Base-by-base conservation (phyloP, 768 basidiomycete genomes). In the Tulasnella sp. region DNA sequence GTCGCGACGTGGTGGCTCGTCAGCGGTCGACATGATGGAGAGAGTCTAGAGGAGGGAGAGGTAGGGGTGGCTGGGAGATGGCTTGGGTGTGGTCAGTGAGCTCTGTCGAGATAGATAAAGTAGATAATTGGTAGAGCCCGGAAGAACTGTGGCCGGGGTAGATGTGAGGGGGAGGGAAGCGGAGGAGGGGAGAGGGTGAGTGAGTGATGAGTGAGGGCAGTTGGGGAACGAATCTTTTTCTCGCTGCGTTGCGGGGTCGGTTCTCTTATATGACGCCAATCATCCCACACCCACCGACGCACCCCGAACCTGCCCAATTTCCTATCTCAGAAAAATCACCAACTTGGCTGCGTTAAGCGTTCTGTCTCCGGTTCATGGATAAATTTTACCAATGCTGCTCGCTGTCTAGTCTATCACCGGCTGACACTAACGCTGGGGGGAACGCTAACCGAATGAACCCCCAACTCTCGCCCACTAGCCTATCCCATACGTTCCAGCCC, bases 1-100 rank as follows among this genome's bases (percentile, higher is more conserved):
- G 83, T 93, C 92, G 84, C 93, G 91, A 78, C 85, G 86, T 34
- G 40, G 73, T 17, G 54, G 3, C 31, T 70, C 73, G 11, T 45
- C 73, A 25, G 6, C 29, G 7, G 72, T 34, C 12, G 73, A 54
- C 73, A 75, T 75, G 71, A 38, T 42, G 19, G 71, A 45, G 71
- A 45, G 34, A 25, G 70, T 67, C 64, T 29, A 67, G 68, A n/a
- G n/a, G 68, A 58, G 54, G 29, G 42, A 42, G 42, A 42, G n/a
- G 42, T 45, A 14, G 12, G 42, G 42, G n/a, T 58, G 54, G 54
- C 6, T 17, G 25, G 54, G 54, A 58, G 54, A 31, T 17, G n/a
- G 54, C n/a, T 58, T 25, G 54, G 12, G 54, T 58, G 12, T 8
- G 42, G 42, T 42, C 42, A 17, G 54, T 3, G 54, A 8, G 54